Base-by-base conservation (phyloP, 1,284 basidiomycete species). In the Austroboletus novae-zelandiae region DNA sequence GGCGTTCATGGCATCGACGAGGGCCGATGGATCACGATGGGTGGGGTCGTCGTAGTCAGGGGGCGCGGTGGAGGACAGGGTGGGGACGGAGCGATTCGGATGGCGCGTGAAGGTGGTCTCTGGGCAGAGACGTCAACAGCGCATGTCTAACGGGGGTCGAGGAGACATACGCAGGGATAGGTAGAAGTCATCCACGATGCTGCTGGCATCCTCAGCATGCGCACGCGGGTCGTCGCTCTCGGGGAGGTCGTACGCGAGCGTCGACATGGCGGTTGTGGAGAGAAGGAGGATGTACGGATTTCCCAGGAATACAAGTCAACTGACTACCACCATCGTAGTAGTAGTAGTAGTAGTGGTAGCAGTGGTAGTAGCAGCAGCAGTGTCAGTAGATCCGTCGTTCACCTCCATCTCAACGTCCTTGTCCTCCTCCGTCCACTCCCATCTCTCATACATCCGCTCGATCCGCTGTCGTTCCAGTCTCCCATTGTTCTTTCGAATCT, bases 391-490 rank as follows among this genome's bases (percentile, higher is more conserved):
- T 23, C n/a, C 35, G 52, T 54, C 66, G 25, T 61, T 55, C 31
- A 53, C 15, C 43, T 66, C 66, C 68, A 66, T 69, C 49, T 69
- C 67, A 7, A 60, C 55, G 14, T 66, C 64, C 34, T 44, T 40
- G 36, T 41, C 52, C 35, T 15, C 43, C 5, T 61, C 57, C 17
- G 65, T 50, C 85, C 84, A 88, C 20, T 62, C 71, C 85, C 86
- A 90, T 47, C 75, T 73, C 67, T 91, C 88, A 43, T 83, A 69
- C 23, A 77, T 70, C 51, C 87, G 76, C 61, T 86, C 83, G 53
- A 89, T 79, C 48, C 78, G 73, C 56, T 90, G 86, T 58, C 87
- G 73, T 63, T 90, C 86, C 40, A 87, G 45, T 34, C 83, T 80
- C 27, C 71, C 71, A 34, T 60, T 71, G 18, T 76, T 81, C 66